Evolutionary conservation across 1,139 yeast species (phyloP).

Genomic region (Saccharomycopsis hybrid): DNA sequence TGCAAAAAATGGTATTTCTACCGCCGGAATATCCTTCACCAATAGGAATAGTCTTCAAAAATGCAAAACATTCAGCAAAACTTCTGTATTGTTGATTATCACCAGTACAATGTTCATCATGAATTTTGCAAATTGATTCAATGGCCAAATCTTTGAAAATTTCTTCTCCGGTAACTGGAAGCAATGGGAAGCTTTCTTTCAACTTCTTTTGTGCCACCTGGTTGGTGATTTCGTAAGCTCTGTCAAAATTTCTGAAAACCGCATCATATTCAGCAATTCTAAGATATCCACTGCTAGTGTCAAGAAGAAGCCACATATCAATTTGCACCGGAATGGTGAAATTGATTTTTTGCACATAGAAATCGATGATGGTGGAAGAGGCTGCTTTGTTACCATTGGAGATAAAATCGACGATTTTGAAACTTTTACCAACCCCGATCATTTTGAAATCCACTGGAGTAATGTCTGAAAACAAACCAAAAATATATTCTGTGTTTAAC

Average conservation of each 20-base stretch:
- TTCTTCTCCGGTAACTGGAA: not conserved
- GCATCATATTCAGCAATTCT: constrained; percentile 17
- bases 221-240: constrained; percentile 6
- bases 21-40: constrained; percentile 26
- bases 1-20: constrained; percentile 25
- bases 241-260: constrained; percentile 16
- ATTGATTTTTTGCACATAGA: constrained; percentile 20
- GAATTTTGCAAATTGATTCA: constrained; percentile 23
- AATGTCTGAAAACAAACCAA: constrained; percentile 23
- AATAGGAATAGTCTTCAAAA: constrained; percentile 16
- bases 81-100: constrained; percentile 19
- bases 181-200: not conserved
- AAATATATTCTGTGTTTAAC: constrained; percentile 25
- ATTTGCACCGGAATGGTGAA: constrained; percentile 23
- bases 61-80: constrained; percentile 22
- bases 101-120: constrained; percentile 21
- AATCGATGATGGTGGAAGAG: constrained; percentile 19
- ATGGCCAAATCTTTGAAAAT: constrained; percentile 15
- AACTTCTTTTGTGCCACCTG: not conserved
- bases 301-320: constrained; percentile 22
- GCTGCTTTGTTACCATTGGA: constrained; percentile 21
- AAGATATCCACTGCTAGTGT: constrained; percentile 1
- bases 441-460: constrained; percentile 19
- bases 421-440: constrained; percentile 21
- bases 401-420: constrained; percentile 20